Evolutionary conservation across 2,329 filamentous ascomycete genomes (phyloP).

Genomic region (Cryphonectria parasitica): DNA sequence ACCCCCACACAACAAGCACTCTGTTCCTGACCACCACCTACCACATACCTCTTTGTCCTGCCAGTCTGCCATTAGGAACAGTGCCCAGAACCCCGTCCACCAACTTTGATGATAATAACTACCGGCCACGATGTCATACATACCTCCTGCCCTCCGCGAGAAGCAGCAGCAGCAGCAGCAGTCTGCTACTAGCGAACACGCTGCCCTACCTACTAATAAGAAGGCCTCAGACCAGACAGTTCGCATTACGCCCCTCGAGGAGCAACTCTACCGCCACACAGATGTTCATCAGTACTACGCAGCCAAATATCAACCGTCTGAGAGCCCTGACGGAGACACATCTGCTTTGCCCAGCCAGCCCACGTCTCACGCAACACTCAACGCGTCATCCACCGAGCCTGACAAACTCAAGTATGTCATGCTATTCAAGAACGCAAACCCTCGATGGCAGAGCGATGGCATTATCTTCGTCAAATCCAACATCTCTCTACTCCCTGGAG

Average conservation of each 20-base stretch:
- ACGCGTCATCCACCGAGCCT: neutral
- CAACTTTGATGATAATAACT: neutral
- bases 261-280: neutral
- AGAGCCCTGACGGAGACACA: neutral
- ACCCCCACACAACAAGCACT: no score
- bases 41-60: neutral
- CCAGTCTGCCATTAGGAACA: neutral
- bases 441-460: slow-evolving; percentile 3
- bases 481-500: neutral
- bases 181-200: neutral
- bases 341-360: no score
- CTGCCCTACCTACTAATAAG: neutral
- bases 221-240: neutral
- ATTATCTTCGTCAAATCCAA: slow-evolving; percentile 15
- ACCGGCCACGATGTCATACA: neutral
- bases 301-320: no score
- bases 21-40: neutral
- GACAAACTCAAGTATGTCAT: slow-evolving; percentile 8
- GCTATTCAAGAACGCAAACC: slow-evolving; percentile 12
- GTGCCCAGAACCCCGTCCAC: neutral
- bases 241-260: no score
- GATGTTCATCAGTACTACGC: neutral
- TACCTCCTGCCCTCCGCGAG: neutral
- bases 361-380: neutral
- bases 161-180: neutral